Percentiles rank a stretch among this genome's conserved stretches.
Conservation (phyloP, 1,284 basidiomycete species). For the Ceratobasidium sp. region DNA sequence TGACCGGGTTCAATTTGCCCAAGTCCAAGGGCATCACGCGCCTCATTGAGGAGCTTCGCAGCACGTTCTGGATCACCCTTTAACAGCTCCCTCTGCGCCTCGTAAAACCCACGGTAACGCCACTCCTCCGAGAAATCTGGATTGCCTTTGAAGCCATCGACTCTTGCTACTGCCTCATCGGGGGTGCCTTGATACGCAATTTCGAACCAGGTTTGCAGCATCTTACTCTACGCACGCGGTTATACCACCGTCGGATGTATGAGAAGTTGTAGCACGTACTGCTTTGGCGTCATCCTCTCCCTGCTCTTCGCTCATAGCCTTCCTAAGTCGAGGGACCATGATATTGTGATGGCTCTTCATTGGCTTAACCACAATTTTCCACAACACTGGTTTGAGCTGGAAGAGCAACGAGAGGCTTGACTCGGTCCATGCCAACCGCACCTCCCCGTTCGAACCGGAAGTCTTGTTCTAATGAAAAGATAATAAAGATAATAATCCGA, state of each 20-base stretch:
- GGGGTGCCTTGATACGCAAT: too few species aligned
- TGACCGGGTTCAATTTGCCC: background rate
- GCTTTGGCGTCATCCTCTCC: background rate
- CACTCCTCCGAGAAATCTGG: background rate
- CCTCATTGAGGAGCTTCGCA: background rate
- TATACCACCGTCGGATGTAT: too few species aligned
- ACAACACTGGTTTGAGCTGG: background rate
- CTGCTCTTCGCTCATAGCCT: background rate
- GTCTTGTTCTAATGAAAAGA: too few species aligned
- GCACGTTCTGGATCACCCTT: background rate
- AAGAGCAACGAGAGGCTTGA: background rate
- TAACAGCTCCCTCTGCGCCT: conserved; percentile 2
- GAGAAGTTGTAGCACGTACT: background rate
- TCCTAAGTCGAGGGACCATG: background rate
- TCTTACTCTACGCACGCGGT: too few species aligned
- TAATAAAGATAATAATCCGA: background rate
- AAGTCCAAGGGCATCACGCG: background rate
- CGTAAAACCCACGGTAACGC: background rate
- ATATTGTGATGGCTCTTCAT: background rate
- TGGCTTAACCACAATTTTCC: background rate
- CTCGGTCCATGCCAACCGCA: conserved; percentile 1
- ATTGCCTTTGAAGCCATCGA: too few species aligned
- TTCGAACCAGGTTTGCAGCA: too few species aligned
- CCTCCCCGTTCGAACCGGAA: too few species aligned
- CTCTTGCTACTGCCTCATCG: too few species aligned